Evolutionary conservation across 768 basidiomycete species (phyloP).

Genomic region (Mrakia hoshinonis): DNA sequence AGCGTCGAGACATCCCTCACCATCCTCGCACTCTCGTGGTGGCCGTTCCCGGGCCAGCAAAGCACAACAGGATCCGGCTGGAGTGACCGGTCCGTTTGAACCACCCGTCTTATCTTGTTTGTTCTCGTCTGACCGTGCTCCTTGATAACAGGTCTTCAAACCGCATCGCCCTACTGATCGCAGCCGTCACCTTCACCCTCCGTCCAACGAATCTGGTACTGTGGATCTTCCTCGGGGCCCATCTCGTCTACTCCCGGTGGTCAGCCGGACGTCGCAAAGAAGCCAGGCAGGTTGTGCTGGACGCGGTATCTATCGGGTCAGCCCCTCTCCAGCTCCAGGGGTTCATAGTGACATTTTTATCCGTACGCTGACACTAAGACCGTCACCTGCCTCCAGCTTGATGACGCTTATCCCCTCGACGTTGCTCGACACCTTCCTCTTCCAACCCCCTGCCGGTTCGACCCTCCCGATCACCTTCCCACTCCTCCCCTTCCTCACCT

Average conservation of each 20-base stretch:
- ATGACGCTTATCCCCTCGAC: slow-evolving; percentile 34
- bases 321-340: too few species aligned
- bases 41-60: slow-evolving; percentile 39
- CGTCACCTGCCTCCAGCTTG: too few species aligned
- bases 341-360: not conserved
- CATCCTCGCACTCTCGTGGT: slow-evolving; percentile 63
- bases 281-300: not conserved
- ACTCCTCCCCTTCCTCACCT: slow-evolving; percentile 67
- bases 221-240: slow-evolving; percentile 63
- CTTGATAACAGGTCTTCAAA: not conserved
- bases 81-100: not conserved
- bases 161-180: slow-evolving; percentile 49
- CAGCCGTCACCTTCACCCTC: slow-evolving; percentile 67
- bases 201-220: slow-evolving; percentile 83
- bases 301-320: slow-evolving; percentile 19
- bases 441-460: slow-evolving; percentile 9
- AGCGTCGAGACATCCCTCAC: slow-evolving; percentile 83
- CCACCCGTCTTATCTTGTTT: not conserved
- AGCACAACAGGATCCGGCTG: not conserved
- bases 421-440: slow-evolving; percentile 51
- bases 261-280: not conserved
- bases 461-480: slow-evolving; percentile 57
- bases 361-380: not conserved
- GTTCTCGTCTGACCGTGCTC: not conserved
- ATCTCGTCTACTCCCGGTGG: slow-evolving; percentile 43